A percentile compares a stretch with the other conserved stretches of the same genome.
Conservation (phyloP, 2,329 filamentous ascomycete genomes). For the Plenodomus tracheiphilus region DNA sequence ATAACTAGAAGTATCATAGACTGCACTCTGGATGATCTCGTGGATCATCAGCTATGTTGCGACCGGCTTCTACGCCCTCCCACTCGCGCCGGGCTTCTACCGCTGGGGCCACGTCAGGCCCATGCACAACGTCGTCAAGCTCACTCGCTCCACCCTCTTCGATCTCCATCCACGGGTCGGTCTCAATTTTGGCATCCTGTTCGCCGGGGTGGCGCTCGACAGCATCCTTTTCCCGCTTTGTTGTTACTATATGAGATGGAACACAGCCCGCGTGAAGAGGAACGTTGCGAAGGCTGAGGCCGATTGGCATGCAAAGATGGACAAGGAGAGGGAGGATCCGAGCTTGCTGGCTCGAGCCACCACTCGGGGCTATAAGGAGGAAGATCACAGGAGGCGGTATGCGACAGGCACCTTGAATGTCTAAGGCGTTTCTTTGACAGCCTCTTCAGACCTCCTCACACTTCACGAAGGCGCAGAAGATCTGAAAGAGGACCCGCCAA, state of each 20-base stretch:
- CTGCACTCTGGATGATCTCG: slow-evolving; percentile 66
- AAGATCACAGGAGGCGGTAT: background rate
- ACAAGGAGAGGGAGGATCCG: slow-evolving; percentile 30
- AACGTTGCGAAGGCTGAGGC: slow-evolving; percentile 25
- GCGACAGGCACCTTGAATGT: background rate
- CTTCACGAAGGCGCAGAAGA: no score
- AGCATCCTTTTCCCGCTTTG: slow-evolving; percentile 56
- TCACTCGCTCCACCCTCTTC: slow-evolving; percentile 62
- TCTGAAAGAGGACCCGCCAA: no score
- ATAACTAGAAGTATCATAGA: slow-evolving; percentile 15
- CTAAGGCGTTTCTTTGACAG: background rate
- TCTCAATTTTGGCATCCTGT: slow-evolving; percentile 62
- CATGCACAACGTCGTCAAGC: slow-evolving; percentile 64
- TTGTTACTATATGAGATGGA: slow-evolving; percentile 50
- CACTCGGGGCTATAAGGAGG: slow-evolving; percentile 16
- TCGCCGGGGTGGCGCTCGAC: slow-evolving; percentile 60
- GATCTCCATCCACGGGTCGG: slow-evolving; percentile 61
- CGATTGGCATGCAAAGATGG: slow-evolving; percentile 34
- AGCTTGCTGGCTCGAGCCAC: slow-evolving; percentile 31
- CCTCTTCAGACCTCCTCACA: no score
- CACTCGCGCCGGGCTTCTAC: slow-evolving; percentile 61
- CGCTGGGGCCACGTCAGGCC: slow-evolving; percentile 67
- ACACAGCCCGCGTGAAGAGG: slow-evolving; percentile 31
- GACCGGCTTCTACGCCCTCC: slow-evolving; percentile 62
- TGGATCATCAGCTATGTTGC: slow-evolving; percentile 69